Percentiles rank a stretch among this genome's conserved stretches.
Evolutionary conservation across 495 filamentous ascomycete genomes (phyloP).

Genomic region (Hypoxylon crocopeplum): DNA sequence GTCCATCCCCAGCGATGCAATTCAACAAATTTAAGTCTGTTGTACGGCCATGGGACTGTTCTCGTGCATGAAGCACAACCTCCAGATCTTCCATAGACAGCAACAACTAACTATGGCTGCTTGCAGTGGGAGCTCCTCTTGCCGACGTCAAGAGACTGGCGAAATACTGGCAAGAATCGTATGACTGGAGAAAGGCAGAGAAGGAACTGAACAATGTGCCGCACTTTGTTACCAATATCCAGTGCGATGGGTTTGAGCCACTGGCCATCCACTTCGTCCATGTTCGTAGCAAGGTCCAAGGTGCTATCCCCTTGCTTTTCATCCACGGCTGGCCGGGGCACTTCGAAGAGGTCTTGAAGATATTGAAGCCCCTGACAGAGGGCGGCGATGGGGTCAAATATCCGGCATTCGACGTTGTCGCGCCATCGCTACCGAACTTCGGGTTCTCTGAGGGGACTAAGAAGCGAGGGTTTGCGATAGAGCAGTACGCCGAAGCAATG

Average conservation of each 20-base stretch:
- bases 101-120: not conserved
- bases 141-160: constrained; percentile 58
- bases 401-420: constrained; percentile 70
- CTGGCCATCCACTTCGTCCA: constrained; percentile 63
- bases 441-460: constrained; percentile 64
- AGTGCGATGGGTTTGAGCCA: constrained; percentile 52
- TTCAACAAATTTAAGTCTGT: no score
- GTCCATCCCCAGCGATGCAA: no score
- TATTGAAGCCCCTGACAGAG: constrained; percentile 62
- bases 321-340: constrained; percentile 72
- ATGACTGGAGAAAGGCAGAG: constrained; percentile 56
- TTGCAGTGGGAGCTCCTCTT: constrained; percentile 51
- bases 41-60: no score
- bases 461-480: constrained; percentile 61
- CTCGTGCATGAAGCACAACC: not conserved
- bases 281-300: constrained; percentile 54
- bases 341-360: constrained; percentile 70
- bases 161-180: constrained; percentile 56
- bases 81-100: not conserved
- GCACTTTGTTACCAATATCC: constrained; percentile 60
- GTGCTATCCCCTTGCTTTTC: constrained; percentile 64
- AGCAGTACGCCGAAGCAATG: constrained; percentile 65
- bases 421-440: constrained; percentile 71
- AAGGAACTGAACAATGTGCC: constrained; percentile 59
- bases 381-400: constrained; percentile 46